These are phyloP conservation scores for Eruca vesicaria DNA, from an alignment of 441 rosid genomes.

Conservation along the genomic window DNA sequence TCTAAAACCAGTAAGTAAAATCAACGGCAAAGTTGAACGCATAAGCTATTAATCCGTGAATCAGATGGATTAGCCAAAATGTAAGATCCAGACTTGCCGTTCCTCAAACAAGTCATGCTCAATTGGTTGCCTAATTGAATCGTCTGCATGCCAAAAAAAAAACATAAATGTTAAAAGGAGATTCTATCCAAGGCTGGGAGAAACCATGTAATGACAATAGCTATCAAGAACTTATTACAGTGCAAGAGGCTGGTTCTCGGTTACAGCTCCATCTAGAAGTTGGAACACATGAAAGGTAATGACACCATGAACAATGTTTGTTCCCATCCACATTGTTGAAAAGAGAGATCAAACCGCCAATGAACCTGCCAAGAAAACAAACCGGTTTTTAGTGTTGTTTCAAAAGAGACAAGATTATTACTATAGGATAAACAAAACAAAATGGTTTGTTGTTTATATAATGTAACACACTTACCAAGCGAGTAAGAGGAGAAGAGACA, in stretches of 20 bases:
- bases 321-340: conserved; percentile 82
- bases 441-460: no score
- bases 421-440: no score
- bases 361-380: conserved; percentile 44
- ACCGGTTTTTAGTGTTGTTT: background rate
- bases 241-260: conserved; percentile 60
- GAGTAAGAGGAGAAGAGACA: conserved; percentile 58
- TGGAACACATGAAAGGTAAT: conserved; percentile 83
- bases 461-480: conserved; percentile 54
- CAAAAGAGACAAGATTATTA: background rate
- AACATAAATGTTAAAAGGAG: background rate
- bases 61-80: conserved; percentile 45
- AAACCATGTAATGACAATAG: background rate
- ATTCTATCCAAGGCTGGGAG: background rate
- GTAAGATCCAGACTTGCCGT: conserved; percentile 54
- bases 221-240: no score
- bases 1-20: background rate
- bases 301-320: conserved; percentile 93
- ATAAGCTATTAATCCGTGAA: conserved; percentile 53
- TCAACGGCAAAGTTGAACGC: conserved; percentile 55
- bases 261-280: conserved; percentile 86
- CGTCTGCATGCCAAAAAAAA: conserved; percentile 45
- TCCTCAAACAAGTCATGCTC: conserved; percentile 67
- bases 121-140: conserved; percentile 60
- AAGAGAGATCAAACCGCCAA: conserved; percentile 54